Percentiles rank a stretch among this genome's conserved stretches.
Evolutionary conservation across 108 stramenopile species (phyloP).

Genomic region (Ochromonas danica): DNA sequence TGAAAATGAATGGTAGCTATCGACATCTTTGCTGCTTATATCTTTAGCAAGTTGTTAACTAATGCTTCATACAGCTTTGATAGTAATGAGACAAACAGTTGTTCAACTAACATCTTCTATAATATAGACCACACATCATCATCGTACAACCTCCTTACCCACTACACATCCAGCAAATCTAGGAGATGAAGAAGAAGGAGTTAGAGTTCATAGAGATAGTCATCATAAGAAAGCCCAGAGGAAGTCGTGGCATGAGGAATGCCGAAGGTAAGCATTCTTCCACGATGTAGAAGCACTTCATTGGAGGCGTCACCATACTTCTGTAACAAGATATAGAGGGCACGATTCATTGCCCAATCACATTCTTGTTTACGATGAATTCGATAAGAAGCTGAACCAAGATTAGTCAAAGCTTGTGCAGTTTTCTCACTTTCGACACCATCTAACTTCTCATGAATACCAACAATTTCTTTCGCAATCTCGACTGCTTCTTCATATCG

Average conservation of each 20-base stretch:
- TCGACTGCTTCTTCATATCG: neutral
- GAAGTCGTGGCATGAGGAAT: neutral
- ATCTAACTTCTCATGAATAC: slow-evolving; percentile 21
- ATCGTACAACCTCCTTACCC: too few species aligned
- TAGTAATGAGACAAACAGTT: too few species aligned
- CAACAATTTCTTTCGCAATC: slow-evolving; percentile 19
- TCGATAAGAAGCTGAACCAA: slow-evolving; percentile 3
- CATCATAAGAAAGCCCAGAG: neutral
- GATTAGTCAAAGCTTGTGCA: neutral
- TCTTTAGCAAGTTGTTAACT: too few species aligned
- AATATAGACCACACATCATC: too few species aligned
- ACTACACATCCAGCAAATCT: too few species aligned
- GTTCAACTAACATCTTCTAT: too few species aligned
- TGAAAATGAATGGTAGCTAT: too few species aligned
- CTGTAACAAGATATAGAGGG: neutral
- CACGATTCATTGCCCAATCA: slow-evolving; percentile 14
- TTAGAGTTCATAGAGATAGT: slow-evolving; percentile 27
- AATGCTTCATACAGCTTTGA: too few species aligned
- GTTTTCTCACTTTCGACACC: neutral
- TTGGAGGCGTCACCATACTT: neutral
- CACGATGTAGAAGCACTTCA: neutral
- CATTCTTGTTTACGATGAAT: neutral
- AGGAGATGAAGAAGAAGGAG: neutral
- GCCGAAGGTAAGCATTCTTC: slow-evolving; percentile 4
- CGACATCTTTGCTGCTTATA: too few species aligned